Evolutionary conservation across 768 basidiomycete genomes (phyloP), one percentile per base, ranked within the genome.

Genomic region (Tylopilus rubrobrunneus): DNA sequence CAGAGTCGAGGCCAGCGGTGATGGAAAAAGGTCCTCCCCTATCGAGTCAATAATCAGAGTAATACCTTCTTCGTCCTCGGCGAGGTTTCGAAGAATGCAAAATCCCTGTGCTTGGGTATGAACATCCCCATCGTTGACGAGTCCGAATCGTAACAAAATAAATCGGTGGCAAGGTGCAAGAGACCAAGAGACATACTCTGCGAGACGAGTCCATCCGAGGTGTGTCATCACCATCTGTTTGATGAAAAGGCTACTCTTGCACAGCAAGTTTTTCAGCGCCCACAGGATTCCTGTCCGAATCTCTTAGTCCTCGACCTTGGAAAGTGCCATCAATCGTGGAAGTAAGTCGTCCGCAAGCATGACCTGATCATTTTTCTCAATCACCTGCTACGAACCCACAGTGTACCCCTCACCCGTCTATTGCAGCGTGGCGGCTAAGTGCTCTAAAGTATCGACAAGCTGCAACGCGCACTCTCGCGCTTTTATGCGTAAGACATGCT

Each of bases 381-480:
- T 47, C 34, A 41, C 29, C 21, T 12, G 15, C 36, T 21, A 29
- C 12, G 42, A 15, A 11, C n/a, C 33, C 14, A 15, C 25, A 48
- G 36, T 3, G 12, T 11, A 8, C 5, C 43, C 76, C 86, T 60
- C 60, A 92, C 90, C 49, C 76, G 71, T 56, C 85, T 75, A 94
- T 86, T 0, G 84, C 80, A 2, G 95, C 85, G 8, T 85, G 85
- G 23, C 96, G 80, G 39, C 84, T 84, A 36, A 98, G 75, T 0
- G 89, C 88, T 15, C 94, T 76, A 1, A 92, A 78, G 58, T 87
- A 88, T 61, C 95, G 94, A 62, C 91, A 93, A 0, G 90, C 89
- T 0, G 90, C 91, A 43, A 89, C 90, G 7, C 93, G 82, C 4
- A 95, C 86, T 1, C 89, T 89, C n/a, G n/a, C 74, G 52, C 86